These are phyloP conservation scores for Coprinopsis marcescibilis DNA, from an alignment of 768 basidiomycete species.

Conservation along the genomic window DNA sequence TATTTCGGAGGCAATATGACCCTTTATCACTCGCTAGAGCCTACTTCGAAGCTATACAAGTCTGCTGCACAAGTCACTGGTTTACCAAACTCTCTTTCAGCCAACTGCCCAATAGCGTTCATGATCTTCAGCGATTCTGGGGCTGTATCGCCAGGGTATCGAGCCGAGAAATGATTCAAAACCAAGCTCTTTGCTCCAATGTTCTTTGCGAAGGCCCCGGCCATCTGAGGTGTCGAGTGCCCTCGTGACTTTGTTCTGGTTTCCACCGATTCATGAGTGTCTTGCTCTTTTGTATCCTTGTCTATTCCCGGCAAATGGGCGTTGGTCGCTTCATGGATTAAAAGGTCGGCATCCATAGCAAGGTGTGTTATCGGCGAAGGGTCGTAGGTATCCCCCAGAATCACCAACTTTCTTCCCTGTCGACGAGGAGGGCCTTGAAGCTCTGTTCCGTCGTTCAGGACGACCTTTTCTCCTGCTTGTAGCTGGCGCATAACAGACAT, in stretches of 20 bases:
- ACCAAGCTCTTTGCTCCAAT: conserved; percentile 58
- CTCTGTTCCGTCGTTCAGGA: conserved; percentile 65
- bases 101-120: conserved; percentile 55
- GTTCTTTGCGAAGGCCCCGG: conserved; percentile 68
- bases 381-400: conserved; percentile 84
- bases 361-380: conserved; percentile 59
- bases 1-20: conserved; percentile 13
- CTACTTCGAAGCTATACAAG: conserved; percentile 64
- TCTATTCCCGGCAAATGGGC: conserved; percentile 70
- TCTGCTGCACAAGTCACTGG: conserved; percentile 68
- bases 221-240: conserved; percentile 91
- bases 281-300: conserved; percentile 47
- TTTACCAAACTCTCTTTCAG: conserved; percentile 46
- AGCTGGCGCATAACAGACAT: conserved; percentile 62
- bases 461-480: conserved; percentile 57
- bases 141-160: conserved; percentile 66
- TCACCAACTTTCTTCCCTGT: conserved; percentile 68
- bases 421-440: conserved; percentile 61
- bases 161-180: conserved; percentile 82
- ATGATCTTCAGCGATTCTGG: conserved; percentile 49
- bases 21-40: conserved; percentile 25
- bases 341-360: conserved; percentile 60
- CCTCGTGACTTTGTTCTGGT: conserved; percentile 66
- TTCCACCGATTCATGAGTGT: conserved; percentile 60
- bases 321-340: conserved; percentile 90